Base-by-base conservation (phyloP, 2,329 filamentous ascomycete species). In the Septoria linicola region DNA sequence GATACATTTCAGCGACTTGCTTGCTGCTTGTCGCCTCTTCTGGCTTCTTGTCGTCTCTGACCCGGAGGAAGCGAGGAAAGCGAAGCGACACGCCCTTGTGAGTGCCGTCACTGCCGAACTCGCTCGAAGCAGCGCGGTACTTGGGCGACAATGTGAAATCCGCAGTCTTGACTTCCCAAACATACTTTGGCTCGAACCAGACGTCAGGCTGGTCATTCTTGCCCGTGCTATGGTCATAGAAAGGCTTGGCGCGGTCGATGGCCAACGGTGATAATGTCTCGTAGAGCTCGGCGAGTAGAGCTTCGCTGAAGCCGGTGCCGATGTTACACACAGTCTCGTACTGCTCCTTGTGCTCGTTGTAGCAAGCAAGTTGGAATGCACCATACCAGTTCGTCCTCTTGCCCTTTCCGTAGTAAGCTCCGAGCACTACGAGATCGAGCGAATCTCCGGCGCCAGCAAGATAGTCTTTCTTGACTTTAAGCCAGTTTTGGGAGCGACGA, bases 241-340 rank as follows among this genome's bases (percentile, higher is more conserved):
- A 99, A 0, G 93, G 93, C 67, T 99, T 99, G 1, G 92, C 82
- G 1, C 85, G 83, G 66, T 95, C 89, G 61, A 99, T 99, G 60
- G 87, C 83, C 42, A 89, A 83, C 7, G 83, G 79, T 0, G 82
- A 85, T 21, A 99, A 83, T 44, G 85, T 78, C 19, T 80, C 76
- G 74, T 97, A 84, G 11, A 97, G 78, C 30, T 91, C 87, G 64
- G 95, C 88, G n/a, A 99, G 85, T 2, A 92, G 80, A n/a, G 85
- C 88, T 72, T 99, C 93, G 1, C 87, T 92, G 73, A 99, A 99
- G 2, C 93, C 93, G 0, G 93, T 99, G 60, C 93, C 93, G 63
- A 99, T 97, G 70, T 99, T 99, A 81, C 93, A 99, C 2, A 99
- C 85, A 0, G 90, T 95, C 72, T 99, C 93, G 73, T 95, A 99